A percentile compares a stretch with the other conserved stretches of the same genome.
Conservation (phyloP, 164 flowering plant species). For the grape (Vitis vinifera) region DNA sequence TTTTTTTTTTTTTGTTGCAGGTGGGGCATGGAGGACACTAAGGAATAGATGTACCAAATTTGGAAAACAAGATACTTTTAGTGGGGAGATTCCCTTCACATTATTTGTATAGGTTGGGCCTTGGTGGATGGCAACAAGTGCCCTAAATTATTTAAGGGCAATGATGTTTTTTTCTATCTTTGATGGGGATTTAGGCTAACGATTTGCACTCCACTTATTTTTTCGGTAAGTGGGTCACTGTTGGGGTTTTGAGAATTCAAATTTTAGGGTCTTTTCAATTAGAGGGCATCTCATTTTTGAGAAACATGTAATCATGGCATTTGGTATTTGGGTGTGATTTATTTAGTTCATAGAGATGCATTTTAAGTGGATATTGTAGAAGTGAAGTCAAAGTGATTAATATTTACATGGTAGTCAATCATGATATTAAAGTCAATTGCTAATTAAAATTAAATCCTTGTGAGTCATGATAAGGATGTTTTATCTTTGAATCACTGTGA, state of each 20-base stretch:
- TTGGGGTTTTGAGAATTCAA: background rate
- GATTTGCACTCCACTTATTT: background rate
- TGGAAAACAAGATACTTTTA: slow-evolving; percentile 12
- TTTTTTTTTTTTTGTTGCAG: background rate
- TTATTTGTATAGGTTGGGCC: slow-evolving; percentile 1
- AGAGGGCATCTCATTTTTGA: background rate
- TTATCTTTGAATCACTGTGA: no score
- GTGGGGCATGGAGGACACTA: slow-evolving; percentile 5
- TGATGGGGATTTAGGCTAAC: background rate
- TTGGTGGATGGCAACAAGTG: slow-evolving; percentile 9
- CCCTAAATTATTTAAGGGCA: slow-evolving; percentile 1
- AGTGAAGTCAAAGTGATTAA: no score
- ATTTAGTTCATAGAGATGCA: background rate
- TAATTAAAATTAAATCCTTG: no score
- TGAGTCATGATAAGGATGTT: no score
- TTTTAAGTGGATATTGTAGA: no score
- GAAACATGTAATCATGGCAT: background rate
- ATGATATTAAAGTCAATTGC: no score
- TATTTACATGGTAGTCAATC: no score
- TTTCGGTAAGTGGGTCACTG: slow-evolving; percentile 13
- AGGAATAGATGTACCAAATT: slow-evolving; percentile 11
- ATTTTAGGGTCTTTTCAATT: background rate
- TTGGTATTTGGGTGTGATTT: background rate
- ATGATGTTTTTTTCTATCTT: no score
- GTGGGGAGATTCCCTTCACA: slow-evolving; percentile 8